Percentiles rank a stretch among this genome's conserved stretches.
These are phyloP conservation scores for Angophora floribunda DNA, from an alignment of 345 rosid species.

Conservation along the genomic window DNA sequence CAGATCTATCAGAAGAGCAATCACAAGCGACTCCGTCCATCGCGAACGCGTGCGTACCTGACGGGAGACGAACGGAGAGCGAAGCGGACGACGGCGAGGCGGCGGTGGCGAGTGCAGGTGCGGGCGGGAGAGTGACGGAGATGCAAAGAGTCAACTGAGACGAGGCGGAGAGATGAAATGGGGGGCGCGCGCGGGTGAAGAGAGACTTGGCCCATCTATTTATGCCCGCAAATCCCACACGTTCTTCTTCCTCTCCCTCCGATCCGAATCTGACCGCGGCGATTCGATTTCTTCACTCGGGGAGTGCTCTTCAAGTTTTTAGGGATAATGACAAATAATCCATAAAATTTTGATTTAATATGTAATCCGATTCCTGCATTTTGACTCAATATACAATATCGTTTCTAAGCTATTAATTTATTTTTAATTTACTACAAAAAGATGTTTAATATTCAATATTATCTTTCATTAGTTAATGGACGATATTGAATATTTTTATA, in stretches of 20 bases:
- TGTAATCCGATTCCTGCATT: too few relatives aligned
- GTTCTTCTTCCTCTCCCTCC: neutral
- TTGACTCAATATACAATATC: rapidly evolving
- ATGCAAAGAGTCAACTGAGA: neutral
- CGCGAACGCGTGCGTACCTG: neutral
- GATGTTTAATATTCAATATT: too few relatives aligned
- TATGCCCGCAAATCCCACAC: neutral
- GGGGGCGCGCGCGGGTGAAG: neutral
- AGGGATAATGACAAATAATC: neutral
- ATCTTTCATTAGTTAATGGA: too few relatives aligned
- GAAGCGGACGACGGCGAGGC: neutral
- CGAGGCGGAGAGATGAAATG: neutral
- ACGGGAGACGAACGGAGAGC: neutral
- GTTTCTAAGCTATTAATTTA: rapidly evolving
- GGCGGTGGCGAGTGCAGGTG: neutral
- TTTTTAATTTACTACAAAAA: too few relatives aligned
- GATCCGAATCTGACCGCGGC: neutral
- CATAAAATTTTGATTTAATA: neutral
- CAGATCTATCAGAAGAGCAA: neutral
- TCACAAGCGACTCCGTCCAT: neutral
- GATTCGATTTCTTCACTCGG: neutral
- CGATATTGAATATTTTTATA: neutral
- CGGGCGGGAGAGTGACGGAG: neutral
- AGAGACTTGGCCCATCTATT: constrained; percentile 2
- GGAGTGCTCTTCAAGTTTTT: too few relatives aligned